Base-by-base conservation (phyloP, 805 yeast species). In the Cyberlindnera maritima region DNA sequence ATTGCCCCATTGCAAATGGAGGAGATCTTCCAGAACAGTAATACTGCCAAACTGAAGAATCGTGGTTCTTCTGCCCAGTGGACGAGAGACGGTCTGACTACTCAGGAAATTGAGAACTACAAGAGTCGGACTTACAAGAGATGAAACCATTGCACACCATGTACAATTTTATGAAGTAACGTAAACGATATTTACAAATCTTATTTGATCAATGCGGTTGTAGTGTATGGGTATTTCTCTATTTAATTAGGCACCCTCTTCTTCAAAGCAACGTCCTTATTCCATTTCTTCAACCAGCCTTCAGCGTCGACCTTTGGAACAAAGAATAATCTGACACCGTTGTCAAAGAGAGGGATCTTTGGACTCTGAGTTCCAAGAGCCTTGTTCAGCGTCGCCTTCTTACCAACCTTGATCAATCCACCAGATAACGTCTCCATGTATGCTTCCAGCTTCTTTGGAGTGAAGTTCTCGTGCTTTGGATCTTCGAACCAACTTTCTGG, bases 391-490 rank as follows among this genome's bases (percentile, higher is more conserved):
- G 86, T 70, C 19, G 81, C 76, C 54, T 86, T 88, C 63, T 84
- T 87, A 23, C 96, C 96, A 4, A 85, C 80, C 65, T 88, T 89
- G 38, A 89, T 83, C 50, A 92, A 72, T 0, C 97, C 97, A 42
- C 97, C 97, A 2, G 80, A 59, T 28, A 68, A 74, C 0, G 97
- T 88, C 63, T 88, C 97, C 81, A 88, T 81, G 64, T 75, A 92
- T 6, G 85, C 84, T 43, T 86, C 83, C 21, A 90, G 66, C 45
- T 76, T 77, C 53, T 76, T 79, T 4, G 76, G 64, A 0, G 72
- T 68, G 62, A 89, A 88, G 49, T 81, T 77, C 35, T 61, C 54
- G 23, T 85, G 89, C 52, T 75, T 78, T 6, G 83, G 82, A 55
- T 63, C 61, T 37, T 74, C 76, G 59, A 83, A 84, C 83, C 87